Percentiles rank a stretch among this genome's conserved stretches.
phyloP scores from a whole-genome alignment of 148 eudicot species.

The Mesembryanthemum crystallinum region DNA sequence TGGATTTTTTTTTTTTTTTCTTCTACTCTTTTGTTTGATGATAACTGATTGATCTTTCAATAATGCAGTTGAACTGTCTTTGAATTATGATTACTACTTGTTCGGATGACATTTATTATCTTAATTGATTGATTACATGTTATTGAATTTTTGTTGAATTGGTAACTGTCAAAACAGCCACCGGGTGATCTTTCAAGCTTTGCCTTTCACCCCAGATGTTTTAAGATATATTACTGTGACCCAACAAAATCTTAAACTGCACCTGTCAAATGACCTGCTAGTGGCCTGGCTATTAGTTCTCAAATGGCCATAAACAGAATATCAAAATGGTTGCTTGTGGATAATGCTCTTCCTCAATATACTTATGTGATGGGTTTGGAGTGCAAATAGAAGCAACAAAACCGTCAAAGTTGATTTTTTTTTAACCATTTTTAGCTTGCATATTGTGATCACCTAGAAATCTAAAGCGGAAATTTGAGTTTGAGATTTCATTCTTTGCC shows the following conservation, averaged over 20 bases:
- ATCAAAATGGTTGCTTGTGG: not conserved
- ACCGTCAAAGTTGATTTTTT: not conserved
- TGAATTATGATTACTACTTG: not conserved
- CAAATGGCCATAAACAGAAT: too few species aligned
- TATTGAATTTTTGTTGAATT: not conserved
- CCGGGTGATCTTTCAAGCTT: not conserved
- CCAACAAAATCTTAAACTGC: not conserved
- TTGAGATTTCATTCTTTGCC: not conserved
- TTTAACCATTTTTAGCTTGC: not conserved
- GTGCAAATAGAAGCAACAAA: not conserved
- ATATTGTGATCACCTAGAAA: constrained; percentile 6
- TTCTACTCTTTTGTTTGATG: not conserved
- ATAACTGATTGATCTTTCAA: not conserved
- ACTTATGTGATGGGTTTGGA: not conserved
- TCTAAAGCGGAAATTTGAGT: not conserved
- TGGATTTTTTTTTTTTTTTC: not conserved
- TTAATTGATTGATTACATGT: not conserved
- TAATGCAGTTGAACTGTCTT: not conserved
- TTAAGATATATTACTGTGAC: not conserved
- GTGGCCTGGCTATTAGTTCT: too few species aligned
- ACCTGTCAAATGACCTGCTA: too few species aligned
- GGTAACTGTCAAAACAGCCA: not conserved
- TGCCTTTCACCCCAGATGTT: not conserved
- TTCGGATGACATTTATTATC: not conserved
- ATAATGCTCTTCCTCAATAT: not conserved